phyloP scores from a whole-genome alignment of 345 rosid species.

The Turnera subulata region DNA sequence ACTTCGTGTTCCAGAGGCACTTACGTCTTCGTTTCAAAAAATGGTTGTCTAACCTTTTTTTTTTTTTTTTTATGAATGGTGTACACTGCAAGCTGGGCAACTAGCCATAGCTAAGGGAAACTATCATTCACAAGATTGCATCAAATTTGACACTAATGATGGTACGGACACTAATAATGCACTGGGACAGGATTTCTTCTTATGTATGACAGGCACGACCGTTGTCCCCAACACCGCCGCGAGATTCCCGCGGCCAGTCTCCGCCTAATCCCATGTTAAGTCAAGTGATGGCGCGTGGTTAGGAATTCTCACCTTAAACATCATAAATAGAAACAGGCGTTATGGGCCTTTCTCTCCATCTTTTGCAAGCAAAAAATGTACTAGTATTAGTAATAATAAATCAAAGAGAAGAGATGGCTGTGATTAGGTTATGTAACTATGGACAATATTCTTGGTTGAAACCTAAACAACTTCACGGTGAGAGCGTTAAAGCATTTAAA shows the following conservation, averaged over 20 bases:
- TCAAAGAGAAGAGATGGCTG: too few species aligned
- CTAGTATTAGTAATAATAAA: too few species aligned
- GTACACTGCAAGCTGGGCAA: background rate
- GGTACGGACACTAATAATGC: slow-evolving; percentile 1
- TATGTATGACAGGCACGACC: slow-evolving; percentile 17
- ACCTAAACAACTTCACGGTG: too few species aligned
- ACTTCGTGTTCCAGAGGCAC: too few species aligned
- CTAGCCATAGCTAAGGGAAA: background rate
- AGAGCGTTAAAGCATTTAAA: too few species aligned
- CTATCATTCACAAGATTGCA: slow-evolving; percentile 6
- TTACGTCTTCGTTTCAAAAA: too few species aligned
- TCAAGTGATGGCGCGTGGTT: slow-evolving; percentile 24
- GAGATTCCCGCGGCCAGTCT: slow-evolving; percentile 36
- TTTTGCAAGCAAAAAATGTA: too few species aligned
- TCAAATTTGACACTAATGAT: background rate
- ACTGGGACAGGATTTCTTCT: slow-evolving; percentile 10
- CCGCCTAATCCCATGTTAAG: slow-evolving; percentile 3
- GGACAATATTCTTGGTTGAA: too few species aligned
- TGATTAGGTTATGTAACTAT: too few species aligned
- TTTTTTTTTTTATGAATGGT: background rate
- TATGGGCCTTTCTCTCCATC: too few species aligned
- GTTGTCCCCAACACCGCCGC: slow-evolving; percentile 28
- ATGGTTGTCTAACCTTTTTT: slow-evolving; percentile 10
- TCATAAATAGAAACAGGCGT: background rate
- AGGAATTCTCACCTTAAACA: too few species aligned